Conservation (phyloP, 1,284 basidiomycete genomes). For the Rugosomyces carneus region DNA sequence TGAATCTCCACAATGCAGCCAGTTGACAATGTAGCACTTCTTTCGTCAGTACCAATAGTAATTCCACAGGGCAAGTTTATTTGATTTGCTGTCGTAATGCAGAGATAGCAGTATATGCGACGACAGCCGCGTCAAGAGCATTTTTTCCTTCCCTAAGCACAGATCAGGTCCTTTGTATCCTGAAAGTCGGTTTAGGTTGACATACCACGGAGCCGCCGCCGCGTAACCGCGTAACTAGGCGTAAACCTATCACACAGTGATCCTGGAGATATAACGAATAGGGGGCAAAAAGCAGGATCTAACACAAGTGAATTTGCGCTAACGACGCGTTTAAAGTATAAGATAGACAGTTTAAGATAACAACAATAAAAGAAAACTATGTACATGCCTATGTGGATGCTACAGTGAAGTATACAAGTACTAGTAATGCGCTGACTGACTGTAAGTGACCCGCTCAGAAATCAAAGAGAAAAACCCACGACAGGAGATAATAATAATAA, state of each 20-base stretch:
- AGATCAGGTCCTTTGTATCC: slow-evolving; percentile 2
- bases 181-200: slow-evolving; percentile 3
- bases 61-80: slow-evolving; percentile 51
- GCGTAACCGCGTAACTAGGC: no score
- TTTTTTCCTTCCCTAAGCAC: slow-evolving; percentile 69
- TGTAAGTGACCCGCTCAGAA: neutral
- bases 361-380: slow-evolving; percentile 3
- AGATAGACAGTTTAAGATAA: no score
- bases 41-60: slow-evolving; percentile 21
- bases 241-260: no score
- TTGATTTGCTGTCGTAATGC: slow-evolving; percentile 72
- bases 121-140: slow-evolving; percentile 78
- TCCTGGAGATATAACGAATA: no score
- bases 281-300: no score
- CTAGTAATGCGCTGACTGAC: slow-evolving; percentile 7
- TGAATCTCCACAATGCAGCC: slow-evolving; percentile 55
- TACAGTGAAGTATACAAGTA: slow-evolving; percentile 7
- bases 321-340: no score
- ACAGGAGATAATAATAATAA: slow-evolving; percentile 16
- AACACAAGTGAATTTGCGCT: no score
- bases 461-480: neutral
- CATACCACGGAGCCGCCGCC: slow-evolving; percentile 57
- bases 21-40: slow-evolving; percentile 68
- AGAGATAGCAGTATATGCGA: slow-evolving; percentile 72
- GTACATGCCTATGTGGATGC: slow-evolving; percentile 8